A percentile compares a stretch with the other conserved stretches of the same genome.
Evolutionary conservation across 176 grass and related monocot species (phyloP).

Genomic region (Avena sativa): DNA sequence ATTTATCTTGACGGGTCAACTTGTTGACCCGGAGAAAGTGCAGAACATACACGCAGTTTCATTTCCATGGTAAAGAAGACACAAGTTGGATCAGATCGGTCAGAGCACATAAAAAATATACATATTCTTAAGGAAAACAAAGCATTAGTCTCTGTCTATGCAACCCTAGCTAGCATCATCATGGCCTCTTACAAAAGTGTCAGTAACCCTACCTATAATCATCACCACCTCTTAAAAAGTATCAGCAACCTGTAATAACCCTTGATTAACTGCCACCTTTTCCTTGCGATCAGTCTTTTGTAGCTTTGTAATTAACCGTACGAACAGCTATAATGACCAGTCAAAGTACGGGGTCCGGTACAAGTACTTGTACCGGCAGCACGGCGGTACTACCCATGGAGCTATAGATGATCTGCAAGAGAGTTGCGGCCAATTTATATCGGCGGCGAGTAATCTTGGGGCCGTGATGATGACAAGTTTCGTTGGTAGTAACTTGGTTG

Average conservation of each 20-base stretch:
- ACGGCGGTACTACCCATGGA: not conserved
- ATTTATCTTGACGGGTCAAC: conserved; percentile 27
- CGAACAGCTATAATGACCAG: not conserved
- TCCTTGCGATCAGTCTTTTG: not conserved
- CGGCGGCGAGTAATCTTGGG: not conserved
- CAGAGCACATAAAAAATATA: not conserved
- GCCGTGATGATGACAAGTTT: not conserved
- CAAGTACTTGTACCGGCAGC: not conserved
- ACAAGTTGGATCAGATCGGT: not conserved
- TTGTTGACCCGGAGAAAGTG: conserved; percentile 39
- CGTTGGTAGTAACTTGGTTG: not conserved
- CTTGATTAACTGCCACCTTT: not conserved
- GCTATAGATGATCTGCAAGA: not conserved
- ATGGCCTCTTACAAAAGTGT: not conserved
- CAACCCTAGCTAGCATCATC: not conserved
- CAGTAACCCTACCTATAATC: not conserved
- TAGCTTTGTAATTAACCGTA: not conserved
- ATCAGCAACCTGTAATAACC: not conserved
- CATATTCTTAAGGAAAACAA: not conserved
- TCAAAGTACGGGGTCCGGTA: not conserved
- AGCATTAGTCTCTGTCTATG: not conserved
- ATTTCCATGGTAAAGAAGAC: not conserved
- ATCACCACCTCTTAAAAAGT: not conserved
- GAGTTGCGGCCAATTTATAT: not conserved
- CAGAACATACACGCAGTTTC: not conserved